phyloP scores from a whole-genome alignment of 768 basidiomycete species.

The Ephemerocybe angulata region DNA sequence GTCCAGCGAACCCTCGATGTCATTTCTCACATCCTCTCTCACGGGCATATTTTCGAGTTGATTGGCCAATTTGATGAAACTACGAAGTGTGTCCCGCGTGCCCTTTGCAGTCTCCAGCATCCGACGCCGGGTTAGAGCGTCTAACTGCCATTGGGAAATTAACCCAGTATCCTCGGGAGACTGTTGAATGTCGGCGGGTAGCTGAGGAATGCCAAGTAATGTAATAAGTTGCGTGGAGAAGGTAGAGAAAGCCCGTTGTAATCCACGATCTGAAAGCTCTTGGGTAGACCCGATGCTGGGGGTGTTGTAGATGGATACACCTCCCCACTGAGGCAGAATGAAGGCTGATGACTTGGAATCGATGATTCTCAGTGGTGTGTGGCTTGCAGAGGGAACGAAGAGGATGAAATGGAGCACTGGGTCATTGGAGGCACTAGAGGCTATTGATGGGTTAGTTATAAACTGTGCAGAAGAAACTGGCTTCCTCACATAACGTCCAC shows the following conservation, averaged over 20 bases:
- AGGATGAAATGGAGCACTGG: slow-evolving; percentile 91
- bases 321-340: slow-evolving; percentile 91
- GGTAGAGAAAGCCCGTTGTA: slow-evolving; percentile 52
- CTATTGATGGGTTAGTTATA: slow-evolving; percentile 36
- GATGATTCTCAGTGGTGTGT: slow-evolving; percentile 67
- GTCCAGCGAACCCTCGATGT: slow-evolving; percentile 65
- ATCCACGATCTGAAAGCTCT: slow-evolving; percentile 39
- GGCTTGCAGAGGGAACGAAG: slow-evolving; percentile 74
- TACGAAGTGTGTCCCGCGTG: slow-evolving; percentile 70
- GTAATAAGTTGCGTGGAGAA: slow-evolving; percentile 71
- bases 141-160: slow-evolving; percentile 76
- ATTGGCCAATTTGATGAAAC: slow-evolving; percentile 79
- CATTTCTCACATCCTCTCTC: slow-evolving; percentile 65
- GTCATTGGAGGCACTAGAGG: slow-evolving; percentile 89
- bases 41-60: slow-evolving; percentile 94
- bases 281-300: slow-evolving; percentile 24
- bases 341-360: slow-evolving; percentile 63
- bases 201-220: slow-evolving; percentile 75
- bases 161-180: slow-evolving; percentile 17
- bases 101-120: slow-evolving; percentile 63
- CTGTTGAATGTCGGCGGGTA: slow-evolving; percentile 46
- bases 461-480: background rate
- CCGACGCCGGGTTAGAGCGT: slow-evolving; percentile 69
- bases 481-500: slow-evolving; percentile 80
- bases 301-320: slow-evolving; percentile 76